Evolutionary conservation across 805 yeast genomes (phyloP).

Genomic region (Cyberlindnera petersonii): DNA sequence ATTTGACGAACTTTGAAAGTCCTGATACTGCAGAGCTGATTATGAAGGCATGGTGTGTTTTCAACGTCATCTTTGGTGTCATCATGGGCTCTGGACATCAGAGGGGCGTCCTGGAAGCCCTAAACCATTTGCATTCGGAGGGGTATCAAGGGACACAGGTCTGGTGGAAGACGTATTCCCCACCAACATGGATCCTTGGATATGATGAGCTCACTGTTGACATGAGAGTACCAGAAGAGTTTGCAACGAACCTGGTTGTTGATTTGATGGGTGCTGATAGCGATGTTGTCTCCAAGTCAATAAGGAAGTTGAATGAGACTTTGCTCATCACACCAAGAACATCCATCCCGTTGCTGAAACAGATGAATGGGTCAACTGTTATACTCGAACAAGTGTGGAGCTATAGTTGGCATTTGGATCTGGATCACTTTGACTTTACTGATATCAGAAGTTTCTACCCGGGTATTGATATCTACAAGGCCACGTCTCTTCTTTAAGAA

Average conservation of each 20-base stretch:
- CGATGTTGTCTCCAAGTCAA: conserved; percentile 23
- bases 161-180: conserved; percentile 95
- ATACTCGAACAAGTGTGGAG: conserved; percentile 31
- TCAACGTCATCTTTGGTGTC: conserved; percentile 55
- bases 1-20: conserved; percentile 33
- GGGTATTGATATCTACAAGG: conserved; percentile 57
- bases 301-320: conserved; percentile 18
- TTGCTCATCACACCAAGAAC: conserved; percentile 25
- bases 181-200: conserved; percentile 80
- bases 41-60: conserved; percentile 50
- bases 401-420: conserved; percentile 51
- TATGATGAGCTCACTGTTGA: conserved; percentile 22
- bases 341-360: conserved; percentile 21
- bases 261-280: conserved; percentile 46
- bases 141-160: conserved; percentile 40
- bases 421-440: conserved; percentile 66
- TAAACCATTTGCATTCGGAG: conserved; percentile 37
- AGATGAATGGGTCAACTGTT: conserved; percentile 11
- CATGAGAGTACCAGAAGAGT: conserved; percentile 1
- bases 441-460: conserved; percentile 48
- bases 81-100: conserved; percentile 85
- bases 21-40: conserved; percentile 20
- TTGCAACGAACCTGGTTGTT: conserved; percentile 27
- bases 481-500: conserved; percentile 18
- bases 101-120: conserved; percentile 78